Percentiles rank a stretch among this genome's conserved stretches.
Conservation (phyloP, 2,329 filamentous ascomycete species). For the Leptographium flavum region DNA sequence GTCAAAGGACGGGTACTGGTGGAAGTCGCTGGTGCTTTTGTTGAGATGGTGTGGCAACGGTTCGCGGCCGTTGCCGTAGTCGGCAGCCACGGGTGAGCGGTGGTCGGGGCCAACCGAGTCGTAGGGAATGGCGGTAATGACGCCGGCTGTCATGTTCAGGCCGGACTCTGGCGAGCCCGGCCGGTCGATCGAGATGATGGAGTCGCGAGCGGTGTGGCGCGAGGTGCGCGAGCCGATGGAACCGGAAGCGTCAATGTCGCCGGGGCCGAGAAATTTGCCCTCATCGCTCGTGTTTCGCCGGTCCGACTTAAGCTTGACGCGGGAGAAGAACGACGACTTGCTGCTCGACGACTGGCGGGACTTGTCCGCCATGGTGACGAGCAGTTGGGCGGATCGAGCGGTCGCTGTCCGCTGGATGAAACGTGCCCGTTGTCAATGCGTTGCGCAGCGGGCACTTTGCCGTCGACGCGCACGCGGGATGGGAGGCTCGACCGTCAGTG, state of each 20-base stretch:
- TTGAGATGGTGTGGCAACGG: constrained; percentile 73
- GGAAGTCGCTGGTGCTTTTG: constrained; percentile 63
- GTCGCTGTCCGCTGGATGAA: constrained; percentile 18
- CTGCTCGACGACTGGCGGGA: constrained; percentile 62
- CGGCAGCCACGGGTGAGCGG: constrained; percentile 56
- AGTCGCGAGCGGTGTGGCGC: constrained; percentile 42
- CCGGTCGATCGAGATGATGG: constrained; percentile 56
- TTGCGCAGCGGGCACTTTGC: no score
- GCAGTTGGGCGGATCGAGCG: not conserved
- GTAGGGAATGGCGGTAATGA: constrained; percentile 81
- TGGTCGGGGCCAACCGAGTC: constrained; percentile 52
- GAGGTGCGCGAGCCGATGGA: constrained; percentile 55
- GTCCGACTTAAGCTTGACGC: constrained; percentile 66
- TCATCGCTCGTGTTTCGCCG: constrained; percentile 49
- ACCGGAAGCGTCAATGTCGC: constrained; percentile 47
- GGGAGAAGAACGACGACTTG: constrained; percentile 64
- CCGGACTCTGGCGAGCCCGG: constrained; percentile 49
- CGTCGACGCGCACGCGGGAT: not conserved
- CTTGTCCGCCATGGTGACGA: constrained; percentile 47
- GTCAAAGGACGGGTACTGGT: constrained; percentile 74
- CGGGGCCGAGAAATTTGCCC: constrained; percentile 35
- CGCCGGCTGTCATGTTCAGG: constrained; percentile 61
- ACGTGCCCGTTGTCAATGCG: no score
- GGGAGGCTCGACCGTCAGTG: constrained; percentile 15
- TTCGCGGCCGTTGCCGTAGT: constrained; percentile 46